Percentiles rank a stretch among this genome's conserved stretches.
Evolutionary conservation across 345 rosid genomes (phyloP).

Genomic region (Jatropha curcas): DNA sequence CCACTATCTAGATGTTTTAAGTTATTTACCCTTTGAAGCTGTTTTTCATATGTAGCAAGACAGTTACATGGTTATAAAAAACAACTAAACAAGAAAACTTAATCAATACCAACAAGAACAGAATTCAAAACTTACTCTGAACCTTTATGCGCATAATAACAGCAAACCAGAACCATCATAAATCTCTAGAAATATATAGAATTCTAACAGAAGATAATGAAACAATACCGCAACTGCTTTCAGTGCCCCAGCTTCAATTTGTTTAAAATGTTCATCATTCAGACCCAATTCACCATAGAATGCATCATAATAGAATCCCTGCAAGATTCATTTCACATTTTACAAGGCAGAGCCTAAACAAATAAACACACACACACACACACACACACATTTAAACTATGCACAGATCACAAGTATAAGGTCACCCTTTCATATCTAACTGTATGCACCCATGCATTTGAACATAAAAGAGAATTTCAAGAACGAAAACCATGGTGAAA

Average conservation of each 20-base stretch:
- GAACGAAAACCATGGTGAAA: neutral
- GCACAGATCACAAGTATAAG: neutral
- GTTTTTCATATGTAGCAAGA: no score
- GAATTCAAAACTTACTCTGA: neutral
- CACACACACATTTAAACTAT: no score
- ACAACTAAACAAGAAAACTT: neutral
- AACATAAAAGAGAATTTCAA: neutral
- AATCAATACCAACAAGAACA: neutral
- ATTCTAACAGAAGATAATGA: slow-evolving; percentile 11
- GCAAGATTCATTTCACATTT: slow-evolving; percentile 24
- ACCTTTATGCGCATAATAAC: neutral
- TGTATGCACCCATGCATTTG: neutral
- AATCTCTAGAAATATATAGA: neutral
- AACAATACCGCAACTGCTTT: slow-evolving; percentile 73
- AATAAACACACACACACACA: neutral
- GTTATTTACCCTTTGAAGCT: no score
- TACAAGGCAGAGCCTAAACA: neutral
- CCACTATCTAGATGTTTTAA: no score
- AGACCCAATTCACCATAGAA: slow-evolving; percentile 84
- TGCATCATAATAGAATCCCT: slow-evolving; percentile 99
- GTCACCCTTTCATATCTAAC: neutral
- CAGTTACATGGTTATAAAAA: no score
- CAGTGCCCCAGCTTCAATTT: slow-evolving; percentile 63
- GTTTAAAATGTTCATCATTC: slow-evolving; percentile 84
- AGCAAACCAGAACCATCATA: neutral